Evolutionary conservation across 73 alveolate genomes (phyloP).

Genomic region (Effrenium voratum): DNA sequence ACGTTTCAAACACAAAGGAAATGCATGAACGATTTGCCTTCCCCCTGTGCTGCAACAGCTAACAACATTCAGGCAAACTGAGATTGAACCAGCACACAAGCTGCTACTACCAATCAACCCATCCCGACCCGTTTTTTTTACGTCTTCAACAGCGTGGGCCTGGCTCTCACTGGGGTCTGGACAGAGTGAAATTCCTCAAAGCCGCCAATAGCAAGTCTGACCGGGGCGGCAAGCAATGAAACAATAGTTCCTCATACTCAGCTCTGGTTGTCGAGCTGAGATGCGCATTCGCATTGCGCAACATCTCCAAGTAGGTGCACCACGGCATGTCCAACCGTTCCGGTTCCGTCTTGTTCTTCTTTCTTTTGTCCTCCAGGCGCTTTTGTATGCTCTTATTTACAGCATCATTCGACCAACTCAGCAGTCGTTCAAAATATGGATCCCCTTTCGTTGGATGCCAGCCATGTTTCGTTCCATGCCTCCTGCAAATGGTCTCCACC

Average conservation of each 20-base stretch:
- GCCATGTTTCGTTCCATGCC: not conserved
- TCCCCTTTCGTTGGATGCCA: constrained; percentile 12
- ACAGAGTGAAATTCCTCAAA: not conserved
- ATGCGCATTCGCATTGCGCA: constrained; percentile 6
- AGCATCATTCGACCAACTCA: constrained; percentile 5
- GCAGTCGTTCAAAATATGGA: not conserved
- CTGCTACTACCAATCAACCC: not conserved
- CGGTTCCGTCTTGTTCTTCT: not conserved
- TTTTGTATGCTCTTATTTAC: not conserved
- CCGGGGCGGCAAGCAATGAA: not conserved
- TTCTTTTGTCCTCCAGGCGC: too few species aligned
- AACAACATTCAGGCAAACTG: too few species aligned
- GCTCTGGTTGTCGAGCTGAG: not conserved
- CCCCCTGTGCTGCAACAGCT: too few species aligned
- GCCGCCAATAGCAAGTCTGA: constrained; percentile 27
- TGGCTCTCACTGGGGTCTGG: constrained; percentile 18
- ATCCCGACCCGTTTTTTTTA: not conserved
- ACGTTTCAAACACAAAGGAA: too few species aligned
- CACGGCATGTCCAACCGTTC: not conserved
- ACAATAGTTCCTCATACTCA: not conserved
- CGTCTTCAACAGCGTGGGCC: constrained; percentile 10
- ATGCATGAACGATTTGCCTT: too few species aligned
- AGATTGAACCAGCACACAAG: not conserved
- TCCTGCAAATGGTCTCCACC: constrained; percentile 4
- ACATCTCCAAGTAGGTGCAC: constrained; percentile 8